These are phyloP conservation scores for Neurospora sublineolata DNA, from an alignment of 495 filamentous ascomycete genomes.

Conservation along the genomic window DNA sequence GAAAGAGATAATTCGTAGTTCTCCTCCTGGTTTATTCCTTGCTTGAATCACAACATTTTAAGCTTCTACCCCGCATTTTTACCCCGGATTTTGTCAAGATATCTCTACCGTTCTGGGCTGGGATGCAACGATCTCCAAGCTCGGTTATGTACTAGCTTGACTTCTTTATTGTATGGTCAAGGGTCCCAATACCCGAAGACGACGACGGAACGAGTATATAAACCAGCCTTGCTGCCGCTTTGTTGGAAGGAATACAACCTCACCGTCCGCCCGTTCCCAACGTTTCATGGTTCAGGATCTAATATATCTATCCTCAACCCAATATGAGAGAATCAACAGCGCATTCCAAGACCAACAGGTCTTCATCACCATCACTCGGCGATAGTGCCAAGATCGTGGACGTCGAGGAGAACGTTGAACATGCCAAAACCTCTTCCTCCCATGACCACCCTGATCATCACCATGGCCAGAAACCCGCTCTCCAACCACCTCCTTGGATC, in stretches of 20 bases:
- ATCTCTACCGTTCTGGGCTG: not conserved
- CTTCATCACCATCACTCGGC: not conserved
- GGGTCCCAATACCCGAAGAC: too few species aligned
- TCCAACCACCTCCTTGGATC: slow-evolving; percentile 38
- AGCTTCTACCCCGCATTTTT: not conserved
- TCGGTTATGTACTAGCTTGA: not conserved
- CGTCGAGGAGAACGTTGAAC: not conserved
- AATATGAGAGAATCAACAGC: not conserved
- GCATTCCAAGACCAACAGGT: not conserved
- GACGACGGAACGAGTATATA: not conserved
- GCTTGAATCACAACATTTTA: not conserved
- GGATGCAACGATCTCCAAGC: not conserved
- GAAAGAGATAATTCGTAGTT: not conserved
- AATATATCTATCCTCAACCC: not conserved
- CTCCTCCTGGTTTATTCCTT: not conserved
- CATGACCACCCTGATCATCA: not conserved
- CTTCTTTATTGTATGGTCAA: not conserved
- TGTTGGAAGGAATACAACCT: not conserved
- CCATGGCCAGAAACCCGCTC: not conserved
- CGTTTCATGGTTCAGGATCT: not conserved
- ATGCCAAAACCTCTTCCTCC: not conserved
- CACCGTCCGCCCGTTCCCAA: not conserved
- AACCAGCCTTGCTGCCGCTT: not conserved
- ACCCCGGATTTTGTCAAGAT: not conserved
- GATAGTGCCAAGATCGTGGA: not conserved